phyloP scores from a whole-genome alignment of 805 yeast genomes.

The Pichia eremophila region DNA sequence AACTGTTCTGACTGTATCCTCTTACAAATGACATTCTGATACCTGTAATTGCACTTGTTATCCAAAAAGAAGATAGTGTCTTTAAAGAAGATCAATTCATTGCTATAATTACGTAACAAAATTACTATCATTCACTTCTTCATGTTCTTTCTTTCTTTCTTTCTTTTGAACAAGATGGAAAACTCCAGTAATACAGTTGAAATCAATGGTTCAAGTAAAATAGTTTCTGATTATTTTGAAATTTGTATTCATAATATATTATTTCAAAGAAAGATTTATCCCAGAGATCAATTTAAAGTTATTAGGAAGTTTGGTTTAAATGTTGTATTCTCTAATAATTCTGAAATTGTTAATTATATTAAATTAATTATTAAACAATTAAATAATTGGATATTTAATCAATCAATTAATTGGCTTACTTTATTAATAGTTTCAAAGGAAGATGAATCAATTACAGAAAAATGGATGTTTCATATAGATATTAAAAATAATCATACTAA shows the following conservation, averaged over 20 bases:
- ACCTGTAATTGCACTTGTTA: background rate
- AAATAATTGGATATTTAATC: slow-evolving; percentile 64
- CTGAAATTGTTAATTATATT: slow-evolving; percentile 65
- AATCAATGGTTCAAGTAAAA: slow-evolving; percentile 67
- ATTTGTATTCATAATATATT: slow-evolving; percentile 72
- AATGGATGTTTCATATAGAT: slow-evolving; percentile 73
- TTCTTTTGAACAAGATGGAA: too few relatives aligned
- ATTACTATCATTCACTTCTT: too few relatives aligned
- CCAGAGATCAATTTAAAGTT: slow-evolving; percentile 71
- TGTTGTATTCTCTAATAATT: slow-evolving; percentile 62
- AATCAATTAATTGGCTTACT: slow-evolving; percentile 57
- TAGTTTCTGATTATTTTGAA: slow-evolving; percentile 77
- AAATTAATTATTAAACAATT: slow-evolving; percentile 59
- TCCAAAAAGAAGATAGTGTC: background rate
- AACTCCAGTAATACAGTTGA: background rate
- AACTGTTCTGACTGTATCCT: slow-evolving; percentile 11
- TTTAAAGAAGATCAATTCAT: background rate
- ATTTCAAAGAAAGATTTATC: slow-evolving; percentile 85
- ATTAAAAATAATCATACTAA: background rate
- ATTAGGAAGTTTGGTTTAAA: slow-evolving; percentile 75
- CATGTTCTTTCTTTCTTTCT: too few relatives aligned
- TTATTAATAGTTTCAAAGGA: slow-evolving; percentile 65
- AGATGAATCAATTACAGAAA: slow-evolving; percentile 59
- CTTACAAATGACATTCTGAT: slow-evolving; percentile 10
- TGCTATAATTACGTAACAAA: too few relatives aligned